Evolutionary conservation across 371 early-diverging fungal genomes (phyloP).

Genomic region (Mortierella polycephala): DNA sequence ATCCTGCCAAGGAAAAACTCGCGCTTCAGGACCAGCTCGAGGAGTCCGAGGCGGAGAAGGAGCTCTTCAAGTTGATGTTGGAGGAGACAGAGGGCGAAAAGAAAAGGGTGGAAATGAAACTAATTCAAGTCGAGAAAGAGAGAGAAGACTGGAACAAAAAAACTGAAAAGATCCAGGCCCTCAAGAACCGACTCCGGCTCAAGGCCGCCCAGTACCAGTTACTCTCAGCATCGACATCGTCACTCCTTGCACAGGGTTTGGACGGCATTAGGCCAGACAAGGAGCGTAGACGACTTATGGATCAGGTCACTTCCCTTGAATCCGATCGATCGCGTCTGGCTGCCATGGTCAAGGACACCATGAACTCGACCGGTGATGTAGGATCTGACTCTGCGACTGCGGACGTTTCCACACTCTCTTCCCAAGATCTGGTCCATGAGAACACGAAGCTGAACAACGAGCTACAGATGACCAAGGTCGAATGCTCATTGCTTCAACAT

Average conservation of each 20-base stretch:
- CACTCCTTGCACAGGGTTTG: conserved; percentile 28
- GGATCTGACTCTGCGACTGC: background rate
- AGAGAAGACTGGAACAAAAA: conserved; percentile 29
- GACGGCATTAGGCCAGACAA: conserved; percentile 46
- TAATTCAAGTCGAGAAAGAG: conserved; percentile 38
- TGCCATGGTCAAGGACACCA: conserved; percentile 52
- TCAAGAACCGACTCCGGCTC: conserved; percentile 40
- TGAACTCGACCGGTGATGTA: conserved; percentile 13
- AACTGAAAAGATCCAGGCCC: conserved; percentile 19
- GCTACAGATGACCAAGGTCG: conserved; percentile 46
- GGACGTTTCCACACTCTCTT: conserved; percentile 28
- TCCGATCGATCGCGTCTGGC: conserved; percentile 53
- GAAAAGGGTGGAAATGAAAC: conserved; percentile 47
- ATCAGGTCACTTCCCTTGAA: conserved; percentile 39
- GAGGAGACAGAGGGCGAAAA: conserved; percentile 53
- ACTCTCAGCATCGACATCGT: conserved; percentile 46
- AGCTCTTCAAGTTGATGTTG: conserved; percentile 53
- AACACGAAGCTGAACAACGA: conserved; percentile 33
- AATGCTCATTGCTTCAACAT: conserved; percentile 41
- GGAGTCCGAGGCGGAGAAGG: conserved; percentile 53
- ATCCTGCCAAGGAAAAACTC: conserved; percentile 41
- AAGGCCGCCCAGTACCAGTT: conserved; percentile 43
- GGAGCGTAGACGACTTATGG: conserved; percentile 45
- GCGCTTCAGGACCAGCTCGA: conserved; percentile 44
- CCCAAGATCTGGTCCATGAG: conserved; percentile 36